These are phyloP conservation scores for Silene vulgaris DNA, from an alignment of 179 eudicot genomes.

Conservation along the genomic window DNA sequence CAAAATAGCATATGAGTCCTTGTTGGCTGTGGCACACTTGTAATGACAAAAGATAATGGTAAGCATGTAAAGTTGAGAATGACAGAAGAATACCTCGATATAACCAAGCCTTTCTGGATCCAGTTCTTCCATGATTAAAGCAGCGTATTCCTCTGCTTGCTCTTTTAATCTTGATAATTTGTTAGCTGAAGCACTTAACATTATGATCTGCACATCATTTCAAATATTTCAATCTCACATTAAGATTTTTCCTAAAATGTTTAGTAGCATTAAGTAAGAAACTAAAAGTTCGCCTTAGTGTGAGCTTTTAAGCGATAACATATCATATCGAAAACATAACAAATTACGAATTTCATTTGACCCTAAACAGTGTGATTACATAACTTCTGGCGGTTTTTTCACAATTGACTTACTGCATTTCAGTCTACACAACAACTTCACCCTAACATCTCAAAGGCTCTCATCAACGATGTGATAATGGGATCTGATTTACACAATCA, in stretches of 20 bases:
- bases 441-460: too few relatives aligned
- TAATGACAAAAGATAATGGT: constrained; percentile 2
- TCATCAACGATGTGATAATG: too few relatives aligned
- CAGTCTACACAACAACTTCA: too few relatives aligned
- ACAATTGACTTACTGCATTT: too few relatives aligned
- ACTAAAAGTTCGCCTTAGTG: not conserved
- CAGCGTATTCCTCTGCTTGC: constrained; percentile 97
- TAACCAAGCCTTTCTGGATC: constrained; percentile 97
- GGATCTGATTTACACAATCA: too few relatives aligned
- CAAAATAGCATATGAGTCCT: not conserved
- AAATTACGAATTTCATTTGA: too few relatives aligned
- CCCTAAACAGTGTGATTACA: too few relatives aligned
- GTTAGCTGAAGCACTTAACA: constrained; percentile 91
- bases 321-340: too few relatives aligned
- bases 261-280: not conserved
- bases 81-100: constrained; percentile 58
- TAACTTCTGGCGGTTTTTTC: too few relatives aligned
- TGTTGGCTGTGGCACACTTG: not conserved
- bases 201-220: constrained; percentile 55
- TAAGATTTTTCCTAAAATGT: not conserved
- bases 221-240: not conserved
- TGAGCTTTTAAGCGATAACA: too few relatives aligned
- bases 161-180: constrained; percentile 76
- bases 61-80: constrained; percentile 9
- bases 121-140: constrained; percentile 93